Percentiles rank a stretch among this genome's conserved stretches.
Conservation (phyloP, 1,284 basidiomycete species). For the Singerocomus inundabilis region DNA sequence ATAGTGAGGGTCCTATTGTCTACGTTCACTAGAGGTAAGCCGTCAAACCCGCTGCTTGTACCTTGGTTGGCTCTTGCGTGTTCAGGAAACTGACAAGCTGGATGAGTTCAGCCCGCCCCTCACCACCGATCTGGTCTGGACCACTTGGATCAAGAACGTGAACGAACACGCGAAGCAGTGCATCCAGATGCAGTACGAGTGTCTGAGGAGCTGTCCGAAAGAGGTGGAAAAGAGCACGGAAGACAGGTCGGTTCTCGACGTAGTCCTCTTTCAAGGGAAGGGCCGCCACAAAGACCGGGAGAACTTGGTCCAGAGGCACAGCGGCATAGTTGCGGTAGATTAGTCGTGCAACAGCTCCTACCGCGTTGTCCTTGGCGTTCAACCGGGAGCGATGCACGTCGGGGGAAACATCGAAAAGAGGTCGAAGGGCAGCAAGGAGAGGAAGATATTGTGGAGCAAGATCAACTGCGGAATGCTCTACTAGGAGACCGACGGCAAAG, state of each 20-base stretch:
- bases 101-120: constrained; percentile 74
- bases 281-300: constrained; percentile 80
- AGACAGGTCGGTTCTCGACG: constrained; percentile 88
- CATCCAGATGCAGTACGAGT: constrained; percentile 79
- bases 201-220: constrained; percentile 75
- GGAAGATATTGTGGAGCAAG: constrained; percentile 81
- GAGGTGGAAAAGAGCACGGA: constrained; percentile 87
- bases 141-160: constrained; percentile 78
- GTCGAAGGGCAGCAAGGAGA: constrained; percentile 79
- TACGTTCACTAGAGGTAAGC: constrained; percentile 44
- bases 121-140: constrained; percentile 75
- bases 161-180: constrained; percentile 79
- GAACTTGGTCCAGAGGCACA: constrained; percentile 88
- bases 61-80: constrained; percentile 67
- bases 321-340: constrained; percentile 81
- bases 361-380: constrained; percentile 95
- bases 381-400: constrained; percentile 62
- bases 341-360: constrained; percentile 89
- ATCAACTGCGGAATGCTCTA: constrained; percentile 86
- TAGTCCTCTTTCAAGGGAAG: constrained; percentile 89
- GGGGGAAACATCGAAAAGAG: constrained; percentile 73
- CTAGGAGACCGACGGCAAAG: constrained; percentile 89
- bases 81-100: constrained; percentile 77
- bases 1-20: constrained; percentile 1
- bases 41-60: constrained; percentile 71